Evolutionary conservation across 2,329 filamentous ascomycete genomes (phyloP), one percentile per base, ranked within the genome.

Genomic region (Tolypocladium pustulatum): DNA sequence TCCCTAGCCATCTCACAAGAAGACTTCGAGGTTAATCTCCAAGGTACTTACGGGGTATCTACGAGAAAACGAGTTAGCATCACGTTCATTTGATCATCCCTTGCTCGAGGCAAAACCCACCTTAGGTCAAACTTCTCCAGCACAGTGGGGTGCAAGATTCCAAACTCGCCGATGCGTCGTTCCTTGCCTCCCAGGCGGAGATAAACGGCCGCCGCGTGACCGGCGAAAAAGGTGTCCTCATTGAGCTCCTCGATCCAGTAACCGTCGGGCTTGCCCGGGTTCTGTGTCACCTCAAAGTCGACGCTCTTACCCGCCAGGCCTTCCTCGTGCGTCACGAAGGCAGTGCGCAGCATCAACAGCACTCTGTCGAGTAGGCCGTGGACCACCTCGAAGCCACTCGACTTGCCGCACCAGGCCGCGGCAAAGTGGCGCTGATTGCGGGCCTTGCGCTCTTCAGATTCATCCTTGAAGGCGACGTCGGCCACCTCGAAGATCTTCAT

Each of bases 181-280:
- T 88, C 82, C 78, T 91, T 89, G 60, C 89, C 90, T 40, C 76
- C 83, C 36, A 93, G 75, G 57, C 89, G 85, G 61, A 96, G 77
- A 72, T 89, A 88, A 61, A 99, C 87, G 54, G 90, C 87, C 12
- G 94, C 94, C 20, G 90, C 89, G 70, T 96, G 91, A 49, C 93
- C 94, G 46, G 85, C 79, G 76, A 99, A 93, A 80, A 96, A 99
- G 49, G 92, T 97, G 2, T 89, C 81, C 69, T 97, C 90, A 66
- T 96, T 84, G 61, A 96, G 84, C 75, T 96, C 91, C 75, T 96
- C 87, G 66, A 97, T 94, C 89, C 90, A 97, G 78, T 99, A 99
- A 25, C 87, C 86, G 66, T 90, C 81, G 53, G 84, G 79, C 65
- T 85, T 81, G 58, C 77, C 76, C 61, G 80, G 76, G 69, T 84